A percentile compares a stretch with the other conserved stretches of the same genome.
Conservation (phyloP, 345 rosid genomes). For the Dipteronia dyeriana region DNA sequence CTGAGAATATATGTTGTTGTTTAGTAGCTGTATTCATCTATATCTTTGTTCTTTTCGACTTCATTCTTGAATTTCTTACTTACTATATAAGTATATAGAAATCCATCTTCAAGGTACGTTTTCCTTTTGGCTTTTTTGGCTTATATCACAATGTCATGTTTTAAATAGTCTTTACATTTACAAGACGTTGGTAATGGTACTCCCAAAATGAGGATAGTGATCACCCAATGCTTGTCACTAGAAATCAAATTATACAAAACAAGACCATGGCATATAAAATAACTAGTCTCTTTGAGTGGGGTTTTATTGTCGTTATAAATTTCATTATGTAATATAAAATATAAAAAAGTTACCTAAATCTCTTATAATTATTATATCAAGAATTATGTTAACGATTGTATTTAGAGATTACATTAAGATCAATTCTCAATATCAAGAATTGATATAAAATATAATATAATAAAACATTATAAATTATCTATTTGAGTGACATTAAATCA, state of each 20-base stretch:
- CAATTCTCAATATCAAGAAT: not conserved
- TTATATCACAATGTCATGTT: not conserved
- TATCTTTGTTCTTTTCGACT: not conserved
- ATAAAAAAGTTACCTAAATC: too few relatives aligned
- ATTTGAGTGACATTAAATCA: too few relatives aligned
- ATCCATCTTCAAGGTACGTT: not conserved
- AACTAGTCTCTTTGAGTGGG: not conserved
- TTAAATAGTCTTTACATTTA: not conserved
- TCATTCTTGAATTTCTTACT: not conserved
- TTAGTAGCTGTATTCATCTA: constrained; percentile 1
- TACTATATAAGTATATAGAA: not conserved
- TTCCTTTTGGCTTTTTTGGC: not conserved
- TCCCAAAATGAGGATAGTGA: not conserved
- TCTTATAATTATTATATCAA: too few relatives aligned
- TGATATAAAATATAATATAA: too few relatives aligned
- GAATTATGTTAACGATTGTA: not conserved
- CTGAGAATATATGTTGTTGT: not conserved
- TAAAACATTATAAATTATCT: too few relatives aligned
- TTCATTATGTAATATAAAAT: not conserved
- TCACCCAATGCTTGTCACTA: not conserved
- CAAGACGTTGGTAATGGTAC: not conserved
- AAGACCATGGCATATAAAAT: too few relatives aligned
- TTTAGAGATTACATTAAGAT: not conserved
- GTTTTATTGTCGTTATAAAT: not conserved
- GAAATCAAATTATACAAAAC: not conserved